Conservation (phyloP, 306 rosid species). For the Rosa multiflora region DNA sequence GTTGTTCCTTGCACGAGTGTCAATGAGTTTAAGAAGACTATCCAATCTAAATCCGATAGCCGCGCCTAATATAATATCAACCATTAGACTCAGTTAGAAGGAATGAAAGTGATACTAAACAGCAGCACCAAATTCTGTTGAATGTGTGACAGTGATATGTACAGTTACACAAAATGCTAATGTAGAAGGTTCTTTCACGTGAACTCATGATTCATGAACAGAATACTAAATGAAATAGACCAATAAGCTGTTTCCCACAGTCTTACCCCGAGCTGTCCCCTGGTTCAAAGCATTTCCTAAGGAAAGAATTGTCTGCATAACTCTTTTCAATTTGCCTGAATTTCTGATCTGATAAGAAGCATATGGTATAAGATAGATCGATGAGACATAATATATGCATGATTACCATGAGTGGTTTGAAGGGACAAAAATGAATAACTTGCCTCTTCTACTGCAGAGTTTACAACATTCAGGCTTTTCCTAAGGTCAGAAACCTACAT, state of each 20-base stretch:
- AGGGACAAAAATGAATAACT: constrained; percentile 27
- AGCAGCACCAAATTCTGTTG: not conserved
- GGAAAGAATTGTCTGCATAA: constrained; percentile 95
- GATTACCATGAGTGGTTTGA: not conserved
- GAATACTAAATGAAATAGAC: not conserved
- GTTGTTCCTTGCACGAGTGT: constrained; percentile 76
- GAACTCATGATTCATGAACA: not conserved
- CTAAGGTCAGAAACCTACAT: constrained; percentile 82
- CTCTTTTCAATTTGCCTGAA: constrained; percentile 85
- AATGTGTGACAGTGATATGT: not conserved
- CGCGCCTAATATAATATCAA: constrained; percentile 47
- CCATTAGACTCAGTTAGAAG: not conserved
- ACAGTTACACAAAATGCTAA: not conserved
- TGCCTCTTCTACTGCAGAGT: constrained; percentile 84
- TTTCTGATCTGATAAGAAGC: constrained; percentile 60
- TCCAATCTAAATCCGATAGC: constrained; percentile 88
- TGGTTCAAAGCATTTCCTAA: constrained; percentile 95
- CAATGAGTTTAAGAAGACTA: constrained; percentile 86
- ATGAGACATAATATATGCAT: not conserved
- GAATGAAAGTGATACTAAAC: not conserved
- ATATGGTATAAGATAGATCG: constrained; percentile 15
- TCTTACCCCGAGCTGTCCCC: constrained; percentile 92
- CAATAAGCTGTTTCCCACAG: not conserved
- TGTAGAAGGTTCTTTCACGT: not conserved
- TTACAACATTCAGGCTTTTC: constrained; percentile 62